Base-by-base conservation (phyloP, 2,329 filamentous ascomycete genomes). In the Calonectria hongkongensis region DNA sequence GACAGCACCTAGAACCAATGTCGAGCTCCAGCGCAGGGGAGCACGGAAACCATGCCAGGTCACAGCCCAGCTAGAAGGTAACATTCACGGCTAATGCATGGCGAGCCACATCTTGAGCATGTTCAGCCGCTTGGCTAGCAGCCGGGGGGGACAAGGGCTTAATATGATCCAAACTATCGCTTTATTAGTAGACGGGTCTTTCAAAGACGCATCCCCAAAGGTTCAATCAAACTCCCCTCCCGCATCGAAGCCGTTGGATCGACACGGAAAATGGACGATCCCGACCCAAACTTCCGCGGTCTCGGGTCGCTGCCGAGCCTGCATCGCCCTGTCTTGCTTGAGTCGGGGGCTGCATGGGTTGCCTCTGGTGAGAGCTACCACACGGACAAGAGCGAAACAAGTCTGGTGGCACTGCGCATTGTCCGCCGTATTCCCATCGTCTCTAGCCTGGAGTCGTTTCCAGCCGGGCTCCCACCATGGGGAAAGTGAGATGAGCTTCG, bases 31-130 rank as follows among this genome's bases (percentile, higher is more conserved):
- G 9, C 27, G 4, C 15, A 45, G 10, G 12, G 12, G 18, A 43
- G 16, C 54, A 62, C 47, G 15, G 25, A 45, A 8, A 27, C 13
- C 13, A 13, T 28, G n/a, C 15, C 39, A 33, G 28, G 48, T 58
- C 60, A 36, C 47, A n/a, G 9, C n/a, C 36, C 21, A 15, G 21
- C n/a, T 9, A 39, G 54, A 41, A 16, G 9, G 27, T 28, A 41
- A 41, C 41, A 28, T 58, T 66, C 18, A 27, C 68, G 50, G 50
- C 68, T 66, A 58, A 70, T 66, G 68, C 56, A 41, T 12, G 27
- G 36, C 45, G n/a, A 39, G 25, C 36, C 25, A 36, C 33, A 33
- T 10, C n/a, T 28, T 50, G 9, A 18, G 47, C 60, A 65, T 41
- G 28, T 28, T 36, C 58, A 21, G 39, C n/a, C 56, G 39, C 39